phyloP scores from a whole-genome alignment of 352 stramenopile species.

The Globisporangium barbulae region DNA sequence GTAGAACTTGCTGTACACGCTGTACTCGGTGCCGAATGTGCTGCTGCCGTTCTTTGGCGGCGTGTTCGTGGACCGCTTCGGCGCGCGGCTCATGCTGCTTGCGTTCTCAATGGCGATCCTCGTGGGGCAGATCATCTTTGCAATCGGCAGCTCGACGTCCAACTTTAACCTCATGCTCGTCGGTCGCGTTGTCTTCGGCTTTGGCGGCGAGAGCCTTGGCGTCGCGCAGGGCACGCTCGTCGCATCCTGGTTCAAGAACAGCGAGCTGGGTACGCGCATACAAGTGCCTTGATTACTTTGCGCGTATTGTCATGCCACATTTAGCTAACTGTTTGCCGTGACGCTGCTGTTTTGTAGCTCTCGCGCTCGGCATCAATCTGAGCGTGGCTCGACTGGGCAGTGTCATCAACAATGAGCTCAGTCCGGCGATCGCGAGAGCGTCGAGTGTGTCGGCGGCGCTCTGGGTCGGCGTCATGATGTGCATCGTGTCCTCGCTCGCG shows the following conservation, averaged over 20 bases:
- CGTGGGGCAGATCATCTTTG: conserved; percentile 86
- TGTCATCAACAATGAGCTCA: conserved; percentile 92
- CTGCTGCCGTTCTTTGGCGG: conserved; percentile 92
- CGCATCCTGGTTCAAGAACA: conserved; percentile 92
- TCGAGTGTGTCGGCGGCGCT: conserved; percentile 71
- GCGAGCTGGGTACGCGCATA: conserved; percentile 56
- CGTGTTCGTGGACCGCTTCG: conserved; percentile 88
- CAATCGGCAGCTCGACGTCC: conserved; percentile 73
- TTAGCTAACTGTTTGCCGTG: neutral
- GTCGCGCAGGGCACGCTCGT: conserved; percentile 90
- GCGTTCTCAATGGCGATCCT: conserved; percentile 85
- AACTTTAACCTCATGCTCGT: conserved; percentile 82
- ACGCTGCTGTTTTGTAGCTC: conserved; percentile 33
- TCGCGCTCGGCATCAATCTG: conserved; percentile 92
- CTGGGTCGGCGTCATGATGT: conserved; percentile 87
- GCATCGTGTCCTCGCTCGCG: conserved; percentile 56
- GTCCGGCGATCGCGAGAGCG: conserved; percentile 67
- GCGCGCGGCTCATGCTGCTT: conserved; percentile 79
- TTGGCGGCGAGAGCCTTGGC: conserved; percentile 89
- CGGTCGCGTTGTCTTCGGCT: conserved; percentile 89
- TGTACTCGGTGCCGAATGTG: conserved; percentile 93
- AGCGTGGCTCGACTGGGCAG: conserved; percentile 87
- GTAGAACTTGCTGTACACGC: conserved; percentile 92
- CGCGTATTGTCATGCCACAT: neutral
- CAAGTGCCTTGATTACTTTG: neutral